Base-by-base conservation (phyloP, 106 monocot genomes). In the Dendrobium catenatum region DNA sequence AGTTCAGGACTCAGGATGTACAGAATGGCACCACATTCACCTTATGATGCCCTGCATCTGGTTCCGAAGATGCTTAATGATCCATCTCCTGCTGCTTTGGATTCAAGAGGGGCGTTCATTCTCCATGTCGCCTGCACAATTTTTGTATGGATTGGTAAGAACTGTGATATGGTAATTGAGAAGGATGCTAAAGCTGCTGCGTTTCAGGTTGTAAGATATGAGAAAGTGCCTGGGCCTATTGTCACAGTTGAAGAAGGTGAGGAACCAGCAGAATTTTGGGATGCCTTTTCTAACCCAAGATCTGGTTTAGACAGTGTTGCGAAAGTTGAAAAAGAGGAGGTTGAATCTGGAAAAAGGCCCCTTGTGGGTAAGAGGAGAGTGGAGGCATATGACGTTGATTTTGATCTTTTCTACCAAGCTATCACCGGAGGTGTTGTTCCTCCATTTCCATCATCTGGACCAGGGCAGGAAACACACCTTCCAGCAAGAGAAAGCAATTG, bases 401-500 rank as follows among this genome's bases (percentile, higher is more conserved):
- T 95, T 89, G 92, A 98, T 72, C 79, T 98, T 27, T 92, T 98
- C 72, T 85, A 87, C 48, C 87, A 93, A 46, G 97, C 92, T 0
- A 84, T 93, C 19, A 85, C 82, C 18, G 97, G 97, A 55, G 97
- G 97, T 61, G 83, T 99, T 27, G 87, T 93, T 58, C 98, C 98
- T 51, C 86, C 92, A 40, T 91, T 89, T 74, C 87, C 95, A 55
- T 84, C 88, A 17, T 83, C 89, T 1, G 87, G 82, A 6, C 80
- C 83, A n/a, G 89, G 86, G 54, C 82, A 91, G 9, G 98, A 91
- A 82, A 99, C 93, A 24, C 93, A 80, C 31, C 84, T 99, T 49
- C 98, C 98, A 22, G 86, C 93, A 9, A 93, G 98, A 84, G 98
- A 99, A 79, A 99, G 89, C 66, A 91, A 87, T 80, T 99, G 98